Percentiles rank a stretch among this genome's conserved stretches.
phyloP scores from a whole-genome alignment of 2,329 filamentous ascomycete genomes.

The Penicillium brasilianum region DNA sequence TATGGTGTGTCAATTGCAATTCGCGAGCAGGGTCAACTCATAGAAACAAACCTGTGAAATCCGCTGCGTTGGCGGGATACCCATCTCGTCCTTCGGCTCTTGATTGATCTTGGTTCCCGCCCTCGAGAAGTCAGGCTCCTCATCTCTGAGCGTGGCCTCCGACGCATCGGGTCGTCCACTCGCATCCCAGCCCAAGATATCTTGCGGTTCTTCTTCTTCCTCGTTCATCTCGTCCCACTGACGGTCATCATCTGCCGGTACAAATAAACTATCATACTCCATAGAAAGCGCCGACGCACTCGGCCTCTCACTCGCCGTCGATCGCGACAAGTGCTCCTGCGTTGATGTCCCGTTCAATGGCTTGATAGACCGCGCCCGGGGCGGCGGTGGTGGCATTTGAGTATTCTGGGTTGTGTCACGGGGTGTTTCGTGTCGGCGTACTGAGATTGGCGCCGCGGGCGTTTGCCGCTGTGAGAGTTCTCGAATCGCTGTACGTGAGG shows the following conservation, averaged over 20 bases:
- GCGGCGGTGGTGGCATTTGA: constrained; percentile 39
- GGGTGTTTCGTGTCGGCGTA: constrained; percentile 14
- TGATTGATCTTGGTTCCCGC: constrained; percentile 19
- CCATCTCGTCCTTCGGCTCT: constrained; percentile 41
- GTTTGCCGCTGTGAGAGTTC: constrained; percentile 48
- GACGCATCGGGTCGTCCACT: constrained; percentile 53
- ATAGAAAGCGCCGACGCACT: constrained; percentile 37
- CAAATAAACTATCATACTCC: constrained; percentile 64
- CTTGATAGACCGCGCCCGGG: constrained; percentile 37
- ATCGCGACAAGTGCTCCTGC: constrained; percentile 29
- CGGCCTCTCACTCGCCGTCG: constrained; percentile 33
- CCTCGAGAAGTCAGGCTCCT: constrained; percentile 33
- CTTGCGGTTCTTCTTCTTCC: constrained; percentile 60
- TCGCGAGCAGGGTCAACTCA: not conserved
- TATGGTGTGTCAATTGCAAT: constrained; percentile 31
- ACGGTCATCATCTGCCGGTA: constrained; percentile 64
- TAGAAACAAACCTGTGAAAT: constrained; percentile 52
- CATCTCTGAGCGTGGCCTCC: constrained; percentile 42
- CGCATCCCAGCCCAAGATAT: constrained; percentile 67
- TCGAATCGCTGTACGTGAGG: constrained; percentile 46
- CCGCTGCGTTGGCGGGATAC: constrained; percentile 54
- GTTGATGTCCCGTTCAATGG: constrained; percentile 40
- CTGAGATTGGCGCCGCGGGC: constrained; percentile 36
- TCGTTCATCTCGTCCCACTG: constrained; percentile 65
- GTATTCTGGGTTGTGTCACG: constrained; percentile 20